These are phyloP conservation scores for Galium porrigens DNA, from an alignment of 305 asterid genomes.

Conservation along the genomic window DNA sequence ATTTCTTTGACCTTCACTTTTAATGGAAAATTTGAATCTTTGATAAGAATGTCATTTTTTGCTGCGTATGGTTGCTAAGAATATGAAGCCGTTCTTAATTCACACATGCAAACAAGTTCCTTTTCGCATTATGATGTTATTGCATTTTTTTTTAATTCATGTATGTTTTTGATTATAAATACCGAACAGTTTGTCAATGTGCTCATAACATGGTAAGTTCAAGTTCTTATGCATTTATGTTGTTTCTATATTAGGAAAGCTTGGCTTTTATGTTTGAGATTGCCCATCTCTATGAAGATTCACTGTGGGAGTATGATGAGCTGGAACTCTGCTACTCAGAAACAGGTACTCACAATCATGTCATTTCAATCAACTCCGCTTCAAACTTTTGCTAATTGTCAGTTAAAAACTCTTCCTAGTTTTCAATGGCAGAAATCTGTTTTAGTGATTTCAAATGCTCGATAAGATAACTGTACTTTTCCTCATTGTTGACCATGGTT, in stretches of 20 bases:
- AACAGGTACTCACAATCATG: slow-evolving; percentile 42
- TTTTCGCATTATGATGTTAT: not conserved
- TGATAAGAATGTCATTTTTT: not conserved
- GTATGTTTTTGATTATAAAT: not conserved
- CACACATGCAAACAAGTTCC: not conserved
- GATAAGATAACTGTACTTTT: slow-evolving; percentile 1
- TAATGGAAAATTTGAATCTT: not conserved
- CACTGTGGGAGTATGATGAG: slow-evolving; percentile 95
- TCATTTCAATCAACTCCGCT: not conserved
- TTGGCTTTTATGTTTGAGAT: slow-evolving; percentile 96
- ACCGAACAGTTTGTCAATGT: not conserved
- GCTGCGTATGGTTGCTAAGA: not conserved
- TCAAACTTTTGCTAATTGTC: not conserved
- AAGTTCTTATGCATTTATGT: slow-evolving; percentile 3
- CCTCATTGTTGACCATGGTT: slow-evolving; percentile 5
- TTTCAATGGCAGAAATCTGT: not conserved
- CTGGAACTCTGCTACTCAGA: slow-evolving; percentile 97
- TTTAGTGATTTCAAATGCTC: not conserved
- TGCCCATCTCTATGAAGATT: slow-evolving; percentile 95
- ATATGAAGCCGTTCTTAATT: not conserved
- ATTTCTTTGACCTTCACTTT: not conserved
- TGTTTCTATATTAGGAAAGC: slow-evolving; percentile 50
- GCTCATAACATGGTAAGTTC: not conserved
- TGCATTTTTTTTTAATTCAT: not conserved
- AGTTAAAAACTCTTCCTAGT: not conserved